These are phyloP conservation scores for Fusarium sterilihyphosum DNA, from an alignment of 2,329 filamentous ascomycete species.

Conservation along the genomic window DNA sequence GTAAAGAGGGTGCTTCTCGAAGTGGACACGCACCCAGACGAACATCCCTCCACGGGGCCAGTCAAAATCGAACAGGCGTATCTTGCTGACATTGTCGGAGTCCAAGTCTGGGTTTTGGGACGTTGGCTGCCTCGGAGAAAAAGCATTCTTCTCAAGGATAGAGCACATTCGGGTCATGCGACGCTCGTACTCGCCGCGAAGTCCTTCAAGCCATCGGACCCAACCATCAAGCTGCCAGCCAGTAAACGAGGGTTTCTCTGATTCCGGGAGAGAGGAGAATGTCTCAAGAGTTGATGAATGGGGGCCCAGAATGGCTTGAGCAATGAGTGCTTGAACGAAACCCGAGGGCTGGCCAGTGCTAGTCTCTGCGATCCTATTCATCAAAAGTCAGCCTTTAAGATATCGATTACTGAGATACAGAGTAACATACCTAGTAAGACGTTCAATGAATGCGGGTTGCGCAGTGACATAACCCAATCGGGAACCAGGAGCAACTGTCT, in stretches of 20 bases:
- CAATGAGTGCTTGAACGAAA: conserved; percentile 86
- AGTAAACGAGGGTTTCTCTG: conserved; percentile 58
- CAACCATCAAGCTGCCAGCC: conserved; percentile 86
- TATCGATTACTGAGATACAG: background rate
- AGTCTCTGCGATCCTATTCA: conserved; percentile 74
- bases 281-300: conserved; percentile 57
- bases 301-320: conserved; percentile 79
- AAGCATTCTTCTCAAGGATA: conserved; percentile 74
- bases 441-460: conserved; percentile 80
- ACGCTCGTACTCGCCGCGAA: conserved; percentile 84
- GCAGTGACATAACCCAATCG: conserved; percentile 91
- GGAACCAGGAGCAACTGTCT: conserved; percentile 90
- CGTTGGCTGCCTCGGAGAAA: conserved; percentile 71
- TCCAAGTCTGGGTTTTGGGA: conserved; percentile 62
- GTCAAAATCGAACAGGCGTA: conserved; percentile 76
- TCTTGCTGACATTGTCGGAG: conserved; percentile 81
- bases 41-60: conserved; percentile 94
- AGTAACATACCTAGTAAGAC: conserved; percentile 58
- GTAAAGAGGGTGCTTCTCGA: conserved; percentile 78
- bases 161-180: conserved; percentile 84
- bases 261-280: conserved; percentile 55
- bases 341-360: conserved; percentile 87
- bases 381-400: conserved; percentile 4
- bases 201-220: conserved; percentile 89
- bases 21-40: conserved; percentile 80